Percentiles rank a stretch among this genome's conserved stretches.
Evolutionary conservation across 345 rosid genomes (phyloP).

Genomic region (Moricandia moricandioides): DNA sequence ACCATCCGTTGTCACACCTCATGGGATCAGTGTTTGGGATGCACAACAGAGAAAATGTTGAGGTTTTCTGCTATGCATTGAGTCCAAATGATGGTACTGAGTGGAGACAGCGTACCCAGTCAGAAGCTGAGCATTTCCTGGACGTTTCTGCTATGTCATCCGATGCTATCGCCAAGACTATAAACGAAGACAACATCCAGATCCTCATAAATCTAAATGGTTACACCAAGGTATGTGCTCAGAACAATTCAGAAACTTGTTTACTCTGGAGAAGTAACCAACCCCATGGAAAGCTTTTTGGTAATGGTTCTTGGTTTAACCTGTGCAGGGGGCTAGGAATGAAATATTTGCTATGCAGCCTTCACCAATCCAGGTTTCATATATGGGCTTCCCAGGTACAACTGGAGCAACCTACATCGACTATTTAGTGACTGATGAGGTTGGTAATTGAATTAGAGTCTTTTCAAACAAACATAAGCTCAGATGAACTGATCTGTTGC

Average conservation of each 20-base stretch:
- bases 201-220: constrained; percentile 92
- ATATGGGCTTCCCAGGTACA: constrained; percentile 99
- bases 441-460: constrained; percentile 18
- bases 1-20: constrained; percentile 96
- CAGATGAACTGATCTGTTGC: too few relatives aligned
- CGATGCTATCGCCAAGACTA: constrained; percentile 77
- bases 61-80: constrained; percentile 94
- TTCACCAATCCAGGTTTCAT: constrained; percentile 94
- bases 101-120: constrained; percentile 90
- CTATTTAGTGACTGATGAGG: constrained; percentile 98
- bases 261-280: not conserved
- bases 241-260: not conserved
- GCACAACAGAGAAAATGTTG: constrained; percentile 83
- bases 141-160: constrained; percentile 91
- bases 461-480: not conserved
- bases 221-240: constrained; percentile 71
- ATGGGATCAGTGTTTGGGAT: constrained; percentile 99
- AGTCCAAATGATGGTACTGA: constrained; percentile 95
- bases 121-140: constrained; percentile 88
- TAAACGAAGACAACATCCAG: constrained; percentile 84
- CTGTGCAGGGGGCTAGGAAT: constrained; percentile 90
- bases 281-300: constrained; percentile 4
- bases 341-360: constrained; percentile 99
- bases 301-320: constrained; percentile 14
- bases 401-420: constrained; percentile 94